These are phyloP conservation scores for Populus ilicifolia DNA, from an alignment of 345 rosid genomes.

Conservation along the genomic window DNA sequence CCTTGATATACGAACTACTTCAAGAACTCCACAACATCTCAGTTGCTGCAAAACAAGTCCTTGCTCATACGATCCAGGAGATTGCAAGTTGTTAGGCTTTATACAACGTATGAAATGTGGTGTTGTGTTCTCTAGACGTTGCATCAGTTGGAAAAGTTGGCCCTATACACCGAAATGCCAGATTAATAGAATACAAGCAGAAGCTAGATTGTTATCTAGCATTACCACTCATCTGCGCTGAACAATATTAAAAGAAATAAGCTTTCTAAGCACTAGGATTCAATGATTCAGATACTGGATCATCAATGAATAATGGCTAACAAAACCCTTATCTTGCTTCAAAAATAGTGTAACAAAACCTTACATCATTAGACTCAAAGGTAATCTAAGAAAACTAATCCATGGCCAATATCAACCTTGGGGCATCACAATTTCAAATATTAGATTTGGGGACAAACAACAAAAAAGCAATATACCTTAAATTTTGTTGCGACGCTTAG, in stretches of 20 bases:
- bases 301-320: background rate
- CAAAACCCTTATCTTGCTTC: background rate
- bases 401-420: background rate
- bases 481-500: constrained; percentile 89
- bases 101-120: constrained; percentile 98
- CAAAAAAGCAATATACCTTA: constrained; percentile 49
- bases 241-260: background rate
- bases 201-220: background rate
- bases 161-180: constrained; percentile 39
- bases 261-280: background rate
- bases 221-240: background rate
- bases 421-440: background rate
- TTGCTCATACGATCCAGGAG: constrained; percentile 88
- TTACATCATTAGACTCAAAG: background rate
- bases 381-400: background rate
- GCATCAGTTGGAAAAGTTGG: constrained; percentile 96
- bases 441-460: constrained; percentile 2
- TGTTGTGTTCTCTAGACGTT: constrained; percentile 86
- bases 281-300: background rate
- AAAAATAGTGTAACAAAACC: background rate
- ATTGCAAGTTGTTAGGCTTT: constrained; percentile 87
- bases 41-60: constrained; percentile 89
- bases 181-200: constrained; percentile 7
- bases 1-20: constrained; percentile 95
- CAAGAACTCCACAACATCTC: constrained; percentile 96